These are phyloP conservation scores for Zangia roseola DNA, from an alignment of 768 basidiomycete genomes.

Conservation along the genomic window DNA sequence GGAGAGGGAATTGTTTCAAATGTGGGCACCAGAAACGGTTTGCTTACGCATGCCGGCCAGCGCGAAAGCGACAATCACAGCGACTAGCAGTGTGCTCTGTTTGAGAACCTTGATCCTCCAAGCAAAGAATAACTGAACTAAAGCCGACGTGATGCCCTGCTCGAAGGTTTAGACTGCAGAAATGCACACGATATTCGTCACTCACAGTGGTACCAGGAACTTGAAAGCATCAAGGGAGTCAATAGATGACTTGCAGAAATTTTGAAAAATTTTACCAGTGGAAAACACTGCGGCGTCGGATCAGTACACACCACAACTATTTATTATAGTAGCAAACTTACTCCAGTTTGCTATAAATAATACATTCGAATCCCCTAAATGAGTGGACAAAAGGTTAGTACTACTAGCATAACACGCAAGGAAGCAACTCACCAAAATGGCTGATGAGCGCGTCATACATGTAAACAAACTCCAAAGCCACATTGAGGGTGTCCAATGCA, in stretches of 20 bases:
- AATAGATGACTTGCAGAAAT: not conserved
- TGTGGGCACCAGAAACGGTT: not conserved
- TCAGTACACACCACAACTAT: not conserved
- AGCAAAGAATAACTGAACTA: constrained; percentile 30
- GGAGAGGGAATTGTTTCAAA: not conserved
- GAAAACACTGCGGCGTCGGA: constrained; percentile 25
- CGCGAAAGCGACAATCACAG: constrained; percentile 13
- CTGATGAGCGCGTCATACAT: constrained; percentile 26
- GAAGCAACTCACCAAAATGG: constrained; percentile 20
- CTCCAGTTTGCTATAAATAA: constrained; percentile 23
- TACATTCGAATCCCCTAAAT: constrained; percentile 15
- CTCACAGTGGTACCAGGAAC: constrained; percentile 26
- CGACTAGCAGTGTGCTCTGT: constrained; percentile 9
- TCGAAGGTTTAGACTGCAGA: not conserved
- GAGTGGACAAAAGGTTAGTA: not conserved
- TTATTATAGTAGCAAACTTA: constrained; percentile 1
- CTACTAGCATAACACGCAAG: not conserved
- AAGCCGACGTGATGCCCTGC: constrained; percentile 26
- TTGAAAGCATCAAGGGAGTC: constrained; percentile 3
- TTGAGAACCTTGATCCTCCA: constrained; percentile 26
- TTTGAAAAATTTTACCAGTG: constrained; percentile 15
- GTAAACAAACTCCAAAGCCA: constrained; percentile 25
- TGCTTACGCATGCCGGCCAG: constrained; percentile 19
- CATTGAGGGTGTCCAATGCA: constrained; percentile 23
- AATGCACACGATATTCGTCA: not conserved